Percentiles rank a stretch among this genome's conserved stretches.
phyloP scores from a whole-genome alignment of 2,329 filamentous ascomycete species.

The Neopestalotiopsis rosae region DNA sequence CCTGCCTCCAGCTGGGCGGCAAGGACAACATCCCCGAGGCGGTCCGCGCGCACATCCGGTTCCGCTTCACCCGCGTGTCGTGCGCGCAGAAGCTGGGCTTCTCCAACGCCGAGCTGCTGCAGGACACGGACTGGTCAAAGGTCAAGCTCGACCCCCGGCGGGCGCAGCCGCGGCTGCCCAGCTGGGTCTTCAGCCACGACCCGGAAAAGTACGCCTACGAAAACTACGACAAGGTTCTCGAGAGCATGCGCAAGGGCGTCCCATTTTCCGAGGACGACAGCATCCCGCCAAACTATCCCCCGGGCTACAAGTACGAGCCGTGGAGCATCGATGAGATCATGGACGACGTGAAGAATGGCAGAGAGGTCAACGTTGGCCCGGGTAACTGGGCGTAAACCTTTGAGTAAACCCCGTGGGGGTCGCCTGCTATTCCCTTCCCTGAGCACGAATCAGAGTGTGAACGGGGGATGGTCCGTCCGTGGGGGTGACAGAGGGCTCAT shows the following conservation, averaged over 20 bases:
- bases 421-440: neutral
- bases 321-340: conserved; percentile 49
- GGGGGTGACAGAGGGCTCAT: neutral
- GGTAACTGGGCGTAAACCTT: conserved; percentile 34
- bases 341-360: conserved; percentile 39
- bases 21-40: conserved; percentile 36
- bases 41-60: conserved; percentile 40
- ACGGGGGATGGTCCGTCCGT: neutral
- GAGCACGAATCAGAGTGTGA: neutral
- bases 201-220: conserved; percentile 42
- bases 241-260: conserved; percentile 36
- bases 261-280: conserved; percentile 35
- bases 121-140: conserved; percentile 42
- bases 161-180: conserved; percentile 41
- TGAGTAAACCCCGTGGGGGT: neutral
- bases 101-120: conserved; percentile 41
- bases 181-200: conserved; percentile 44
- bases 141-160: conserved; percentile 36
- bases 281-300: conserved; percentile 40
- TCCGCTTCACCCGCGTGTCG: conserved; percentile 41
- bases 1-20: conserved; percentile 42
- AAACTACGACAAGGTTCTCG: conserved; percentile 38
- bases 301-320: conserved; percentile 41
- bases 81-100: conserved; percentile 46
- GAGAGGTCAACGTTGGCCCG: conserved; percentile 38